phyloP scores from a whole-genome alignment of 768 basidiomycete species.

The Sporobolomyces pararoseus region DNA sequence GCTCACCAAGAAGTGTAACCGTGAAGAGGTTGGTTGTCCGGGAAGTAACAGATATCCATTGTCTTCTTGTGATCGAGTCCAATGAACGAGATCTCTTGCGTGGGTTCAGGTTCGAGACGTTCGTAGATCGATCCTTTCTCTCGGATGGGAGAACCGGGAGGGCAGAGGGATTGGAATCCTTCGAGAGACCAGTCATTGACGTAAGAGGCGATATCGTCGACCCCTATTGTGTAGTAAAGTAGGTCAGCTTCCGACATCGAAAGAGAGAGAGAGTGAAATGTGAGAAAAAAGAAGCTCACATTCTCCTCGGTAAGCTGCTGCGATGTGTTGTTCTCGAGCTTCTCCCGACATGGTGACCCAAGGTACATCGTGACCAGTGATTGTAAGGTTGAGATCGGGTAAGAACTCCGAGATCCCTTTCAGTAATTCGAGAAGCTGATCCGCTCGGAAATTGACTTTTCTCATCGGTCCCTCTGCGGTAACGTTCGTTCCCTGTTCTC shows the following conservation, averaged over 20 bases:
- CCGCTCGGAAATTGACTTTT: slow-evolving; percentile 19
- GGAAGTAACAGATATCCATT: slow-evolving; percentile 50
- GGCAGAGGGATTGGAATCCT: slow-evolving; percentile 41
- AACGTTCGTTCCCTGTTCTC: slow-evolving; percentile 11
- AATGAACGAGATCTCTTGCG: slow-evolving; percentile 41
- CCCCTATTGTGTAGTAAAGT: neutral
- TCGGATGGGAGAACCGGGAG: slow-evolving; percentile 36
- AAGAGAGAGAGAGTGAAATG: neutral
- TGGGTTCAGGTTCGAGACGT: slow-evolving; percentile 27
- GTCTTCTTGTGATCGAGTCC: slow-evolving; percentile 45
- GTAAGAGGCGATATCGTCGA: slow-evolving; percentile 20
- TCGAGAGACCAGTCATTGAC: slow-evolving; percentile 26
- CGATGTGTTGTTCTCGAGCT: slow-evolving; percentile 13
- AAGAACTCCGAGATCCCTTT: slow-evolving; percentile 33
- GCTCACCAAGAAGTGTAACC: slow-evolving; percentile 46
- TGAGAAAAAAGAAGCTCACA: slow-evolving; percentile 5
- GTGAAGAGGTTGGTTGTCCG: slow-evolving; percentile 45
- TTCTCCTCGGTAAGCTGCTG: slow-evolving; percentile 20
- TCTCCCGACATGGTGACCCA: slow-evolving; percentile 35
- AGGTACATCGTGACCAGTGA: slow-evolving; percentile 42
- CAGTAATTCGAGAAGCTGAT: slow-evolving; percentile 33
- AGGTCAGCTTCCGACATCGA: neutral
- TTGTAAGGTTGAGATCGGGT: slow-evolving; percentile 45
- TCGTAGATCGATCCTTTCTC: neutral
- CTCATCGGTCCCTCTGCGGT: slow-evolving; percentile 28